Evolutionary conservation across 1,284 basidiomycete genomes (phyloP), one percentile per base, ranked within the genome.

Genomic region (Austroboletus novae-zelandiae): DNA sequence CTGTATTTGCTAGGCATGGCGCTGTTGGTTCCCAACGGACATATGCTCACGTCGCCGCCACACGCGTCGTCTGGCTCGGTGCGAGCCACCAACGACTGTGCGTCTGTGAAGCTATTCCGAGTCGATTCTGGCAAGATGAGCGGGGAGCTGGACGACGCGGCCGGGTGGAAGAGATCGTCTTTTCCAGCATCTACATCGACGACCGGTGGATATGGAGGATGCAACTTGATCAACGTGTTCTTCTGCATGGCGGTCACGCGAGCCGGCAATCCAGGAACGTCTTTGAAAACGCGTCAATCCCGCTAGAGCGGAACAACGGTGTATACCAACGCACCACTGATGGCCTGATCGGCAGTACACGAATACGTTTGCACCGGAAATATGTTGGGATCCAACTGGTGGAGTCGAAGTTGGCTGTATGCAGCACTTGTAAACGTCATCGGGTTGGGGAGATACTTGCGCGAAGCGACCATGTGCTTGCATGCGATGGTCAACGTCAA

Each of bases 21-120:
- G 61, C 92, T 95, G 5, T 91, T 91, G 0, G 95, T 98, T 1
- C 95, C 95, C 2, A 98, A 74, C 1, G 94, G 81, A 4, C 89
- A 81, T 37, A 98, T 72, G 3, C 73, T 71, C 11, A 98, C 79
- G 50, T 89, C 79, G 44, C 80, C 78, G 2, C 90, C 86, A 15
- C 73, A 74, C 27, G 52, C 56, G 34, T 43, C 55, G 17, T 57
- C 51, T 2, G 50, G 34, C 29, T 64, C 36, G 62, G 56, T 6
- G 3, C 15, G 18, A 7, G 48, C 32, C 5, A 61, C 43, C 67
- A 57, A 41, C 56, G 61, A 43, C 57, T 52, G 63, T 32, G 74
- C 75, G 4, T 68, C 57, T 10, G 52, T 51, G 54, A 77, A 76
- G n/a, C 68, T 62, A 13, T 59, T 56, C 20, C 65, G 62, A 15